Conservation (phyloP, 2,329 filamentous ascomycete species). For the Trichoderma citrinoviride region DNA sequence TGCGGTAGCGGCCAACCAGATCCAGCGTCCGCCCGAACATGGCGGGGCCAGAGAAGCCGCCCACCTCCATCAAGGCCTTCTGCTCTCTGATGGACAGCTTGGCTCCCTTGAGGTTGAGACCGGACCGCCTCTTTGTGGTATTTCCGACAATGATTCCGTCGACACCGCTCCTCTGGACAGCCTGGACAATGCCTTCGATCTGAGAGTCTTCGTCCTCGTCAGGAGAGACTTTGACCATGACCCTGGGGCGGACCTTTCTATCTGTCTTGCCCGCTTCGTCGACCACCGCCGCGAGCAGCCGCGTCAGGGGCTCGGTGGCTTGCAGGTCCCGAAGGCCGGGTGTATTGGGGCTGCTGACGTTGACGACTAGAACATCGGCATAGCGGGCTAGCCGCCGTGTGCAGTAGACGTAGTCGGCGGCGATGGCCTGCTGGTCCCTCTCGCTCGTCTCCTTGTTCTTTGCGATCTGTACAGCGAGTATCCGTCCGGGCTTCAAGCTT, state of each 20-base stretch:
- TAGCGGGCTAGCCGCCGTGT: conserved; percentile 80
- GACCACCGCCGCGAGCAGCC: conserved; percentile 79
- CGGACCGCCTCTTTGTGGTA: conserved; percentile 81
- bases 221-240: conserved; percentile 98
- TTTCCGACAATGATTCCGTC: conserved; percentile 97
- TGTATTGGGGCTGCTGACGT: conserved; percentile 95
- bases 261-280: conserved; percentile 67
- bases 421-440: conserved; percentile 76
- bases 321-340: conserved; percentile 87
- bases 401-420: conserved; percentile 82
- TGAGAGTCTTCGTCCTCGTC: conserved; percentile 87
- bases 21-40: conserved; percentile 78
- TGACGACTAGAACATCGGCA: conserved; percentile 95
- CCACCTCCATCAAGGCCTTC: conserved; percentile 67
- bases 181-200: conserved; percentile 82
- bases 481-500: conserved; percentile 69
- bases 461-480: conserved; percentile 88
- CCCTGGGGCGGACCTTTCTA: conserved; percentile 62
- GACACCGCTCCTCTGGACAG: conserved; percentile 78
- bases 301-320: conserved; percentile 75
- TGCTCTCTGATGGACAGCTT: conserved; percentile 65
- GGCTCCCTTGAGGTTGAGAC: conserved; percentile 65
- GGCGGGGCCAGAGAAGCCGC: conserved; percentile 87
- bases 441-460: conserved; percentile 96
- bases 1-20: conserved; percentile 77